Conservation (phyloP, 2,329 filamentous ascomycete genomes). For the Dothidotthia symphoricarpi region DNA sequence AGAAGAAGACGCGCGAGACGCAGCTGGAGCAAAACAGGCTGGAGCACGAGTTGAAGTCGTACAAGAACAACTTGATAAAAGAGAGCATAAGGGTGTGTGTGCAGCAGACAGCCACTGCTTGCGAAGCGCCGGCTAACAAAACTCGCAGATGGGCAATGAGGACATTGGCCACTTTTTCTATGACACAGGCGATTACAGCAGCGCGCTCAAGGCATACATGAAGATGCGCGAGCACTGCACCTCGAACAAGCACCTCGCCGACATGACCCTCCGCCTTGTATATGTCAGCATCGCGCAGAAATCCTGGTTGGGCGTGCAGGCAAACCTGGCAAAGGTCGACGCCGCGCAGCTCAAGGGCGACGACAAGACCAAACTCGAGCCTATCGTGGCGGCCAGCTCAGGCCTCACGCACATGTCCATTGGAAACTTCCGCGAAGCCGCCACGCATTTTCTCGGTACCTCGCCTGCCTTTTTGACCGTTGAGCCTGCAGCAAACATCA, state of each 20-base stretch:
- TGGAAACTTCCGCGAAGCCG: slow-evolving; percentile 64
- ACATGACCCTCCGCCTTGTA: slow-evolving; percentile 77
- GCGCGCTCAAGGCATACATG: slow-evolving; percentile 73
- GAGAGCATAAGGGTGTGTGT: slow-evolving; percentile 82
- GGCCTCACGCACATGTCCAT: slow-evolving; percentile 61
- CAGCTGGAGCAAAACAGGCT: slow-evolving; percentile 70
- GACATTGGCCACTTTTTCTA: slow-evolving; percentile 85
- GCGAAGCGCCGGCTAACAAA: slow-evolving; percentile 4
- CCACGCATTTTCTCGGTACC: slow-evolving; percentile 65
- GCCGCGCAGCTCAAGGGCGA: slow-evolving; percentile 56
- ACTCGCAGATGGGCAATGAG: slow-evolving; percentile 83
- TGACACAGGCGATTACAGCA: slow-evolving; percentile 68
- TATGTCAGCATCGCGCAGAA: slow-evolving; percentile 71
- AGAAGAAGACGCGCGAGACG: slow-evolving; percentile 64
- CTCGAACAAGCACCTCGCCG: slow-evolving; percentile 76
- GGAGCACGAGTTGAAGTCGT: slow-evolving; percentile 81
- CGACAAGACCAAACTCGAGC: slow-evolving; percentile 56
- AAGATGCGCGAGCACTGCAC: slow-evolving; percentile 91
- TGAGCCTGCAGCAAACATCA: slow-evolving; percentile 49
- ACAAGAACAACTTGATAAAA: slow-evolving; percentile 96
- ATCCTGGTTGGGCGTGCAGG: slow-evolving; percentile 70
- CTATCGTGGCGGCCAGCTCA: slow-evolving; percentile 64
- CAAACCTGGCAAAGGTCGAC: slow-evolving; percentile 58
- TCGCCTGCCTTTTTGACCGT: slow-evolving; percentile 51
- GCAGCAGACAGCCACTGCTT: not conserved